Percentiles rank a stretch among this genome's conserved stretches.
These are phyloP conservation scores for Suillus clintonianus DNA, from an alignment of 768 basidiomycete genomes.

Conservation along the genomic window DNA sequence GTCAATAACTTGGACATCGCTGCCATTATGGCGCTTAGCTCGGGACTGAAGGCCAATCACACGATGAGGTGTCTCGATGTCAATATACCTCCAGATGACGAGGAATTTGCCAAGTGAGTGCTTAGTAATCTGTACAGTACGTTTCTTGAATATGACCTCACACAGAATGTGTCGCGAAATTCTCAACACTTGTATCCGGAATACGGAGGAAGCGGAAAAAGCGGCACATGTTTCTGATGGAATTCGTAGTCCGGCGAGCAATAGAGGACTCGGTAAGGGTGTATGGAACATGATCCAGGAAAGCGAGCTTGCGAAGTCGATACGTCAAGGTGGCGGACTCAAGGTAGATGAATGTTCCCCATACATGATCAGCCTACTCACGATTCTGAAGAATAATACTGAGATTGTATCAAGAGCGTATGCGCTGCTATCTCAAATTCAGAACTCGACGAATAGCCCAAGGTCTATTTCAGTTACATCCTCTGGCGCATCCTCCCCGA, in stretches of 20 bases:
- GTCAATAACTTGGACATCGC: slow-evolving; percentile 82
- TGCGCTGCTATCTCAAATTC: slow-evolving; percentile 41
- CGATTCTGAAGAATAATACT: neutral
- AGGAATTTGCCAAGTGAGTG: slow-evolving; percentile 65
- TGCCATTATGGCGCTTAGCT: slow-evolving; percentile 89
- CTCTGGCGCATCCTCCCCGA: neutral
- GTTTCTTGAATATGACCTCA: slow-evolving; percentile 26
- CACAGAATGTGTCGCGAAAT: slow-evolving; percentile 83
- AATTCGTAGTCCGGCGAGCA: slow-evolving; percentile 34
- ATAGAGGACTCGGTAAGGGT: slow-evolving; percentile 63
- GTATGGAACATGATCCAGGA: slow-evolving; percentile 88
- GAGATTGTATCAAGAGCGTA: slow-evolving; percentile 38
- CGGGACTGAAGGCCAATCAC: slow-evolving; percentile 81
- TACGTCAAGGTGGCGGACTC: slow-evolving; percentile 49
- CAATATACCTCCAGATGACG: slow-evolving; percentile 84
- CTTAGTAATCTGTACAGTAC: neutral
- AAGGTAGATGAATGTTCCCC: slow-evolving; percentile 52
- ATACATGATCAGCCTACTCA: neutral
- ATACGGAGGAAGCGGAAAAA: slow-evolving; percentile 84
- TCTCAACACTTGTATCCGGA: slow-evolving; percentile 85
- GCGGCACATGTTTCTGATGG: slow-evolving; percentile 21
- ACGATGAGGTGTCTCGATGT: slow-evolving; percentile 91
- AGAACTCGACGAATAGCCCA: slow-evolving; percentile 21
- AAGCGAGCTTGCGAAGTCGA: slow-evolving; percentile 75
- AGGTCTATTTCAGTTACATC: slow-evolving; percentile 4